A percentile compares a stretch with the other conserved stretches of the same genome.
These are phyloP conservation scores for Aspergillus sclerotioniger DNA, from an alignment of 495 filamentous ascomycete genomes.

Conservation along the genomic window DNA sequence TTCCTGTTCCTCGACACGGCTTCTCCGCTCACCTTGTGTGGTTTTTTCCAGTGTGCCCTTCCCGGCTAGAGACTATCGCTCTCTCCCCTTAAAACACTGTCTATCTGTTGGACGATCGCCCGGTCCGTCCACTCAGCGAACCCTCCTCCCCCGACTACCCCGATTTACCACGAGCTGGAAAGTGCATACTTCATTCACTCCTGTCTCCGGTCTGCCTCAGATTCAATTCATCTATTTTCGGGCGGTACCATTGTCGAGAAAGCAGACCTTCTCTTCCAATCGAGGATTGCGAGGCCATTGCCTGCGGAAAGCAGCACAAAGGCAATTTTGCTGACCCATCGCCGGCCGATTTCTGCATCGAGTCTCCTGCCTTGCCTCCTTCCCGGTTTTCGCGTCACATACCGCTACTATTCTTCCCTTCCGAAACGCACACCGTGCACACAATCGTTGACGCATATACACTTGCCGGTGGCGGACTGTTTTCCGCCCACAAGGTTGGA, in stretches of 20 bases:
- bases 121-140: slow-evolving; percentile 12
- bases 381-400: slow-evolving; percentile 1
- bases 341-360: slow-evolving; percentile 26
- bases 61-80: slow-evolving; percentile 25
- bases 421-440: slow-evolving; percentile 9
- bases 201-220: neutral
- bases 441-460: slow-evolving; percentile 7
- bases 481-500: slow-evolving; percentile 11
- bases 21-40: slow-evolving; percentile 15
- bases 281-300: slow-evolving; percentile 8
- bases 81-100: slow-evolving; percentile 27
- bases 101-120: slow-evolving; percentile 20
- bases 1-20: slow-evolving; percentile 6
- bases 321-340: slow-evolving; percentile 26
- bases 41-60: slow-evolving; percentile 24
- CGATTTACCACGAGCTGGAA: neutral
- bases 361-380: slow-evolving; percentile 15
- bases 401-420: neutral
- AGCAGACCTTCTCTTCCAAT: neutral
- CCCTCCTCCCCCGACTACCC: slow-evolving; percentile 10
- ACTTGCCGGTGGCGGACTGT: slow-evolving; percentile 8
- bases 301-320: slow-evolving; percentile 15
- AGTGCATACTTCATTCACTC: slow-evolving; percentile 10
- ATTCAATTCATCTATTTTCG: slow-evolving; percentile 6
- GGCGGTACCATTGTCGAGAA: slow-evolving; percentile 10